Percentiles rank a stretch among this genome's conserved stretches.
phyloP scores from a whole-genome alignment of 768 basidiomycete species.

The Clavaria fumosa region DNA sequence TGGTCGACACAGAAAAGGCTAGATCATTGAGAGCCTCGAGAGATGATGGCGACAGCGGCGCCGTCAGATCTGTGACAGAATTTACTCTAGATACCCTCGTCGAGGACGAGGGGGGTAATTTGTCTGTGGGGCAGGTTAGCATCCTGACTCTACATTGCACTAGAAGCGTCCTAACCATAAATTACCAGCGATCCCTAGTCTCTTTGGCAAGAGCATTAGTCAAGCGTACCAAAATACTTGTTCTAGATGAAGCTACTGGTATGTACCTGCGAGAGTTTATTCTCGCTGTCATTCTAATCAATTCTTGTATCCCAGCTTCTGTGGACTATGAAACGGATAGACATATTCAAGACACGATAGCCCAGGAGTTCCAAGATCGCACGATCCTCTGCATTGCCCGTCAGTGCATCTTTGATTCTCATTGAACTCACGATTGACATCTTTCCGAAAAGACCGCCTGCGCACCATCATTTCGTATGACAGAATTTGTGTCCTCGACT shows the following conservation, averaged over 20 bases:
- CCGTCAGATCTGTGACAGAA: slow-evolving; percentile 34
- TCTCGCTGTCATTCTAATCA: background rate
- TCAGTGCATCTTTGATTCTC: too few relatives aligned
- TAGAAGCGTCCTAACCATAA: background rate
- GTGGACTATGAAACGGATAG: slow-evolving; percentile 84
- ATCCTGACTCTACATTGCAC: slow-evolving; percentile 2
- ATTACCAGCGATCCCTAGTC: slow-evolving; percentile 71
- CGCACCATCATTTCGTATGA: slow-evolving; percentile 83
- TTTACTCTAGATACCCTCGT: slow-evolving; percentile 75
- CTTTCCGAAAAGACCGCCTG: slow-evolving; percentile 74
- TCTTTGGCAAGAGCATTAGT: slow-evolving; percentile 83
- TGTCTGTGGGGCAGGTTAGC: slow-evolving; percentile 58
- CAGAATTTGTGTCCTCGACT: slow-evolving; percentile 75
- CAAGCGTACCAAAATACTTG: slow-evolving; percentile 68
- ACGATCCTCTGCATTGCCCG: slow-evolving; percentile 83
- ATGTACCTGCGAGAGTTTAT: slow-evolving; percentile 5
- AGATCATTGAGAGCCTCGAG: slow-evolving; percentile 15
- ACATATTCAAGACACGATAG: slow-evolving; percentile 85
- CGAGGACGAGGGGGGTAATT: slow-evolving; percentile 76
- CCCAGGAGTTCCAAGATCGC: slow-evolving; percentile 65
- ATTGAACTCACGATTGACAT: slow-evolving; percentile 2
- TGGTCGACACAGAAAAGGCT: slow-evolving; percentile 40
- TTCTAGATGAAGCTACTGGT: slow-evolving; percentile 86
- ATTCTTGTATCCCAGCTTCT: slow-evolving; percentile 32
- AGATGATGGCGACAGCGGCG: slow-evolving; percentile 24